Conservation (phyloP, 495 filamentous ascomycete genomes). For the Entonaema liquescens region DNA sequence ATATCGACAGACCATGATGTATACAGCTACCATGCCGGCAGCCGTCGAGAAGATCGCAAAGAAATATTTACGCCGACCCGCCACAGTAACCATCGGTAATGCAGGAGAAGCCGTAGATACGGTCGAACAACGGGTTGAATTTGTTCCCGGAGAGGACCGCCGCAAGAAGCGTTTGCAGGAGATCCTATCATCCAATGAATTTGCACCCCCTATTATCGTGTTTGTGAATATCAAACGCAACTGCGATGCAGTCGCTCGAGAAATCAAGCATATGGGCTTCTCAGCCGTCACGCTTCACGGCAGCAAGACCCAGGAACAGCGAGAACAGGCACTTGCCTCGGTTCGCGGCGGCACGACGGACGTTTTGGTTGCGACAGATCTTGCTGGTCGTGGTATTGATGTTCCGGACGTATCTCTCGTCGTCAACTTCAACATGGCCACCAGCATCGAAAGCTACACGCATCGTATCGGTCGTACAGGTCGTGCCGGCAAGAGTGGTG, state of each 20-base stretch:
- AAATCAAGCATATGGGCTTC: conserved; percentile 95
- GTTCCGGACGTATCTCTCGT: conserved; percentile 93
- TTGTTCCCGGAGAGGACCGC: conserved; percentile 92
- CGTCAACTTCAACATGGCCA: conserved; percentile 99
- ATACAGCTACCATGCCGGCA: conserved; percentile 97
- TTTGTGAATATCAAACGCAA: conserved; percentile 99
- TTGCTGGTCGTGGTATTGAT: conserved; percentile 98
- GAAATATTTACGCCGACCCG: conserved; percentile 93
- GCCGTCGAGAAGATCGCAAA: conserved; percentile 94
- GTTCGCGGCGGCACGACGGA: conserved; percentile 81
- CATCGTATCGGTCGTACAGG: conserved; percentile 98
- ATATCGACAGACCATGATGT: conserved; percentile 99
- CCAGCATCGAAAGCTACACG: conserved; percentile 92
- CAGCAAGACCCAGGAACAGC: conserved; percentile 95
- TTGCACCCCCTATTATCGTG: conserved; percentile 93
- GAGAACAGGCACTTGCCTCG: conserved; percentile 91
- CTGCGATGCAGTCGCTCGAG: conserved; percentile 92
- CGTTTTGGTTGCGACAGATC: conserved; percentile 95
- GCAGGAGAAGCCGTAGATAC: conserved; percentile 98
- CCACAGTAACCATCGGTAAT: conserved; percentile 94
- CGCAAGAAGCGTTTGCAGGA: conserved; percentile 95
- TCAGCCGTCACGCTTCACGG: conserved; percentile 92
- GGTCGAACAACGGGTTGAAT: conserved; percentile 96
- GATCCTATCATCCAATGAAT: conserved; percentile 86
- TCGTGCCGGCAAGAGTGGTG: conserved; percentile 97